Evolutionary conservation across 2,329 filamentous ascomycete genomes (phyloP), one percentile per base, ranked within the genome.

Genomic region (Colletotrichum trifolii): DNA sequence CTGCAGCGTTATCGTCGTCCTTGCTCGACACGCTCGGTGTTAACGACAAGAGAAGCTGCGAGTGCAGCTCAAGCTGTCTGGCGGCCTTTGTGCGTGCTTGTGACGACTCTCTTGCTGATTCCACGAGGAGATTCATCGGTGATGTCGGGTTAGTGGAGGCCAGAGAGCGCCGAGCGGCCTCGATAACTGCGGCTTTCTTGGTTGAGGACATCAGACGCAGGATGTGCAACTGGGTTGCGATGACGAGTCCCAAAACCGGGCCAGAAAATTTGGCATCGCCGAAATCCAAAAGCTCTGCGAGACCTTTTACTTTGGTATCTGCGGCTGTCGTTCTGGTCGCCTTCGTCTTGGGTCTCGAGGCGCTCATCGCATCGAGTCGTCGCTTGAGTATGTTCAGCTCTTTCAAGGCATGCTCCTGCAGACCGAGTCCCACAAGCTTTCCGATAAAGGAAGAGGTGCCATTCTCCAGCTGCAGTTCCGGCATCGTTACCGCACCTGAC

Each of bases 391-490:
- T 78, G 45, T 86, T 81, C 64, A 94, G 74, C 71, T 94, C 91
- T 71, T 88, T 91, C 46, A 88, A 76, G 0, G 92, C 91, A 61
- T 90, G 80, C n/a, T 88, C 86, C 49, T 91, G 85, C 55, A 94
- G 75, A 1, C 87, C 86, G 52, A 93, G 79, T 0, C 81, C 79
- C 12, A 93, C 78, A 1, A 94, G 79, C 72, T 89, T 92, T 43
- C 86, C 85, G 43, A 90, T 77, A 57, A 94, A 82, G 0, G 89
- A 87, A 13, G 90, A 86, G 83, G 92, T 91, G 58, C 91, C 92
- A 64, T 83, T 88, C 73, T 94, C 92, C 4, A 94, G 76, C 72
- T 94, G 91, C 43, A 91, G 78, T 48, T 86, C 83, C 1, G 87
- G 83, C n/a, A 89, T 78, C 9, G 83, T 77, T 9, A 87, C 77